A percentile compares a stretch with the other conserved stretches of the same genome.
phyloP scores from a whole-genome alignment of 441 rosid species.

The Erodium moschatum region DNA sequence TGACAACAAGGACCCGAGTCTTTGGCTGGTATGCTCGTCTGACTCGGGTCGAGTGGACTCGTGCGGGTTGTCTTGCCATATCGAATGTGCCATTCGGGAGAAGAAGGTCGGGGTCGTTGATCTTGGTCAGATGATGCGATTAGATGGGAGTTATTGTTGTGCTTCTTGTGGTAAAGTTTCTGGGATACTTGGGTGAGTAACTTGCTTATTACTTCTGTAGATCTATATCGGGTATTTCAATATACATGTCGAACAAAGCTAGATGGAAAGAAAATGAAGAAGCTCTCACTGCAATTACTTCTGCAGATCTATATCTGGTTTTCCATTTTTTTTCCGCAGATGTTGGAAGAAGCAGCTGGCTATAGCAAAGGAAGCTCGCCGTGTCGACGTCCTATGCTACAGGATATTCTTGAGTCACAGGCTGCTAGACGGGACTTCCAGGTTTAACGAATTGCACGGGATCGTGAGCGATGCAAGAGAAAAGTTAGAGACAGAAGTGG shows the following conservation, averaged over 20 bases:
- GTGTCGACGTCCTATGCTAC: conserved; percentile 72
- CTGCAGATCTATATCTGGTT: no score
- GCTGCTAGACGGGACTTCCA: conserved; percentile 66
- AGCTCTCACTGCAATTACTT: no score
- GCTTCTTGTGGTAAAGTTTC: conserved; percentile 97
- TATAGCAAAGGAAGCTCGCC: conserved; percentile 82
- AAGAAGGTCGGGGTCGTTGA: conserved; percentile 77
- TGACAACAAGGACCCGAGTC: conserved; percentile 96
- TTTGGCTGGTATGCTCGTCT: conserved; percentile 85
- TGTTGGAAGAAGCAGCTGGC: conserved; percentile 87
- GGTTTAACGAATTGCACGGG: conserved; percentile 64
- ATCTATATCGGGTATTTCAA: no score
- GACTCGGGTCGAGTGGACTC: conserved; percentile 59
- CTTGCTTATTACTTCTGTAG: conserved; percentile 1
- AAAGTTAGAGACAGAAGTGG: conserved; percentile 76
- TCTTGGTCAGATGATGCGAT: conserved; percentile 79
- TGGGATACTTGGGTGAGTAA: conserved; percentile 64
- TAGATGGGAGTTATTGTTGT: conserved; percentile 96
- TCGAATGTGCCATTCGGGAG: conserved; percentile 78
- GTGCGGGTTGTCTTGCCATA: conserved; percentile 85
- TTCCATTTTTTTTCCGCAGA: conserved; percentile 31
- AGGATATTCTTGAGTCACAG: conserved; percentile 81
- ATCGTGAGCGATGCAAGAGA: conserved; percentile 62
- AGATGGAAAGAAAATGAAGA: no score
- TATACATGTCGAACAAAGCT: no score